Conservation (phyloP, 768 basidiomycete species). For the Lactarius sp. region DNA sequence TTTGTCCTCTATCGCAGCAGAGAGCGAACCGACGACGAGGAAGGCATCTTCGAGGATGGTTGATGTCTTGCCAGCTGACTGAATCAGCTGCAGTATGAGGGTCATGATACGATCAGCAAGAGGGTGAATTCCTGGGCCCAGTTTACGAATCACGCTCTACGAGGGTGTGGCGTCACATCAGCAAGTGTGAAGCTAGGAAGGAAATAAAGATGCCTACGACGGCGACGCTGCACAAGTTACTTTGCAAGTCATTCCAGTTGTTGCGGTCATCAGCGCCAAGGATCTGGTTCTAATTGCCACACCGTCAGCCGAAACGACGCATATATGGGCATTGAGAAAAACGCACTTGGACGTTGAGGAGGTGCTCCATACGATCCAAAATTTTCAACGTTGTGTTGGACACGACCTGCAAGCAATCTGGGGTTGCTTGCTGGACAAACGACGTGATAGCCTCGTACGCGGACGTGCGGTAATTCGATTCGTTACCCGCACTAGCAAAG, state of each 20-base stretch:
- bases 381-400: constrained; percentile 78
- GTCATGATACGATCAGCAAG: constrained; percentile 96
- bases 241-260: constrained; percentile 98
- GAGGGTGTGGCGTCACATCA: background rate
- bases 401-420: constrained; percentile 75
- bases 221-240: constrained; percentile 88
- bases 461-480: constrained; percentile 88
- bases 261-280: constrained; percentile 93
- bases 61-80: constrained; percentile 85
- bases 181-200: background rate
- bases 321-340: background rate
- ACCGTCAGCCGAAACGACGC: background rate
- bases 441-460: constrained; percentile 95
- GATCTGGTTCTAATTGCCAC: constrained; percentile 68
- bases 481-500: constrained; percentile 62
- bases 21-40: constrained; percentile 82
- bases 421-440: constrained; percentile 73
- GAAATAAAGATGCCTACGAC: constrained; percentile 50
- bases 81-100: constrained; percentile 76
- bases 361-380: constrained; percentile 85
- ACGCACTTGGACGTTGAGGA: constrained; percentile 75
- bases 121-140: constrained; percentile 77
- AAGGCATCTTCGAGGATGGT: constrained; percentile 96
- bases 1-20: constrained; percentile 61
- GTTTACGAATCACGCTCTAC: constrained; percentile 81